These are phyloP conservation scores for Ophiostoma ips DNA, from an alignment of 2,329 filamentous ascomycete genomes.

Conservation along the genomic window DNA sequence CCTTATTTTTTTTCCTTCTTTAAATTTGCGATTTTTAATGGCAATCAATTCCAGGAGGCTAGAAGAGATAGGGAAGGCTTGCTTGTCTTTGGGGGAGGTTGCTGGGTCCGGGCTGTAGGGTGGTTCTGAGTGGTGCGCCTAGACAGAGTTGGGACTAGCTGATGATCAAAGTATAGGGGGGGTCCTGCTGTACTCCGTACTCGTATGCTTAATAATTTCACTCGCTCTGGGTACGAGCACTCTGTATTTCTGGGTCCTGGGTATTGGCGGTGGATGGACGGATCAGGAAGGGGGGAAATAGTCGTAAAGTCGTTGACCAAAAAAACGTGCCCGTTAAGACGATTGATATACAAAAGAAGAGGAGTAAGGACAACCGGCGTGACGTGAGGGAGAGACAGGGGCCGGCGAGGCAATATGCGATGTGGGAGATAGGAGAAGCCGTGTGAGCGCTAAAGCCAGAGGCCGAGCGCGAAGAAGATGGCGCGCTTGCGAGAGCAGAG, in stretches of 20 bases:
- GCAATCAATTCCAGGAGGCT: not conserved
- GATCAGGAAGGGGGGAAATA: no score
- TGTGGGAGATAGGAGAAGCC: not conserved
- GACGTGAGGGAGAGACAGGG: no score
- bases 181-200: slow-evolving; percentile 6
- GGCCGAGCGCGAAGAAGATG: not conserved
- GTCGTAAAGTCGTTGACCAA: no score
- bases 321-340: no score
- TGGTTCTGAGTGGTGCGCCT: slow-evolving; percentile 8
- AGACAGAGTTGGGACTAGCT: slow-evolving; percentile 14
- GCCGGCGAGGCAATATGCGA: not conserved
- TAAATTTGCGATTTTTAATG: not conserved
- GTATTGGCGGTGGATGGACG: no score
- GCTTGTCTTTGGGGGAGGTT: slow-evolving; percentile 12
- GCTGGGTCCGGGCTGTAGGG: slow-evolving; percentile 12
- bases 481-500: not conserved
- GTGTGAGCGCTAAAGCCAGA: not conserved
- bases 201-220: not conserved
- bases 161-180: slow-evolving; percentile 11
- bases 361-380: no score
- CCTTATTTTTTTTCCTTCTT: not conserved
- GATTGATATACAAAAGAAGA: no score
- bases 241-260: no score
- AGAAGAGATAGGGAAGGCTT: slow-evolving; percentile 8
- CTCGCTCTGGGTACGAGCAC: no score